Conservation (phyloP, 306 rosid species). For the Betula pendula region DNA sequence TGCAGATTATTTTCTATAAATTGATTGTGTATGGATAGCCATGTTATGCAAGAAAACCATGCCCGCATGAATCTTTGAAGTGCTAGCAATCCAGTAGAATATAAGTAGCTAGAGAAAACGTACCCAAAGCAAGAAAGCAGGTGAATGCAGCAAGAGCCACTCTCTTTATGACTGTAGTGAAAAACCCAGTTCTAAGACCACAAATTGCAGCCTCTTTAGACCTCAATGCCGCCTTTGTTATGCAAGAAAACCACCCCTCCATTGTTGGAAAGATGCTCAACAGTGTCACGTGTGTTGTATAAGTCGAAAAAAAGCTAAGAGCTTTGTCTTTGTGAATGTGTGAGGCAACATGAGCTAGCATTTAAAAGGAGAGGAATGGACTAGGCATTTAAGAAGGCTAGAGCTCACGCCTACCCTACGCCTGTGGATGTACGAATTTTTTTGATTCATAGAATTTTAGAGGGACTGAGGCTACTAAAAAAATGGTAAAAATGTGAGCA, state of each 20-base stretch:
- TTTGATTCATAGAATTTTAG: too few species aligned
- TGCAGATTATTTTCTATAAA: too few species aligned
- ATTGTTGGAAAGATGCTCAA: neutral
- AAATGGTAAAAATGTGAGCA: too few species aligned
- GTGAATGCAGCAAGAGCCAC: conserved; percentile 21
- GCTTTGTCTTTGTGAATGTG: conserved; percentile 16
- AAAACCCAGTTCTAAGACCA: neutral
- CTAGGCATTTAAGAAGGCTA: conserved; percentile 23
- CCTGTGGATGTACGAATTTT: too few species aligned
- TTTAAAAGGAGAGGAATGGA: conserved; percentile 16
- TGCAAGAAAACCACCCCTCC: conserved; percentile 26
- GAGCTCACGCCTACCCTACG: conserved; percentile 21
- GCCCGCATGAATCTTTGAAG: neutral
- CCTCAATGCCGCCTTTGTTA: conserved; percentile 4
- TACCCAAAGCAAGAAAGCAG: conserved; percentile 45
- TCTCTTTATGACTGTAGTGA: conserved; percentile 6
- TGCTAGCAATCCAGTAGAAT: neutral
- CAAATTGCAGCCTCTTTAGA: conserved; percentile 10
- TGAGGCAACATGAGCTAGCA: conserved; percentile 6
- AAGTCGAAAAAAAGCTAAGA: neutral
- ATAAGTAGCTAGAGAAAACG: neutral
- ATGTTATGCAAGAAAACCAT: too few species aligned
- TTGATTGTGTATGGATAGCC: too few species aligned
- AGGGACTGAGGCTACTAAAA: too few species aligned
- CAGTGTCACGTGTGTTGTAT: conserved; percentile 14